Conservation (phyloP, 2,329 filamentous ascomycete species). For the Pestalotiopsis sp. region DNA sequence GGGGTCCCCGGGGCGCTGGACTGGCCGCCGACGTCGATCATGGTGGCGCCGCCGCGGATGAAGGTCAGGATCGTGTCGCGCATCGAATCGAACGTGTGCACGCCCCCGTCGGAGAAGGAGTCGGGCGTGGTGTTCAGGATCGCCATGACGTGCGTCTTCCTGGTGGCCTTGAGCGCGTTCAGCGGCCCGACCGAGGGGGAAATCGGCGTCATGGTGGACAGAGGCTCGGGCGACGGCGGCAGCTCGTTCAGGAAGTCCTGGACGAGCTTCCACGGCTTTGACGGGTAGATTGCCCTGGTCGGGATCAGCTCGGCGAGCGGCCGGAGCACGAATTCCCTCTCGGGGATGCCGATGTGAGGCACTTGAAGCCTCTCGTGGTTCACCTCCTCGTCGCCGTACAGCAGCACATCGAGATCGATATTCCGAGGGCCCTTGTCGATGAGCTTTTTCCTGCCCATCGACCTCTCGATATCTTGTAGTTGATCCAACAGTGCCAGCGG, state of each 20-base stretch:
- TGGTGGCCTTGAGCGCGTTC: conserved; percentile 57
- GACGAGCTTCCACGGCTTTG: conserved; percentile 60
- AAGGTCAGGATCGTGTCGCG: conserved; percentile 60
- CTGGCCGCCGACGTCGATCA: conserved; percentile 92
- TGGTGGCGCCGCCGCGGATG: conserved; percentile 71
- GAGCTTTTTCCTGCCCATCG: conserved; percentile 77
- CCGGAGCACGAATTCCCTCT: conserved; percentile 90
- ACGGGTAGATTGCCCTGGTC: conserved; percentile 50
- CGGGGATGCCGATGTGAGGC: conserved; percentile 82
- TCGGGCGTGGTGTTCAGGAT: conserved; percentile 95
- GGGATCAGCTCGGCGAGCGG: conserved; percentile 77
- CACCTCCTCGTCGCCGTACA: conserved; percentile 72
- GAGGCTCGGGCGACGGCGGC: conserved; percentile 44
- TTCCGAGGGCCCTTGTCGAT: conserved; percentile 93
- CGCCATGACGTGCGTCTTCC: conserved; percentile 82
- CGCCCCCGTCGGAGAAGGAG: conserved; percentile 92
- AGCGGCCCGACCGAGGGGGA: conserved; percentile 52
- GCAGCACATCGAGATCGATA: conserved; percentile 90
- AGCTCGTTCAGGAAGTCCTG: conserved; percentile 65
- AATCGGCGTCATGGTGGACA: conserved; percentile 63
- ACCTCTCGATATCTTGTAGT: conserved; percentile 81
- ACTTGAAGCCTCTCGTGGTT: conserved; percentile 75
- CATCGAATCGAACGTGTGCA: conserved; percentile 58
- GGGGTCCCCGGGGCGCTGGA: conserved; percentile 80
- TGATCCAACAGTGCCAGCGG: conserved; percentile 77